Conservation (phyloP, 768 basidiomycete species). For the Leucocoprinus birnbaumii region DNA sequence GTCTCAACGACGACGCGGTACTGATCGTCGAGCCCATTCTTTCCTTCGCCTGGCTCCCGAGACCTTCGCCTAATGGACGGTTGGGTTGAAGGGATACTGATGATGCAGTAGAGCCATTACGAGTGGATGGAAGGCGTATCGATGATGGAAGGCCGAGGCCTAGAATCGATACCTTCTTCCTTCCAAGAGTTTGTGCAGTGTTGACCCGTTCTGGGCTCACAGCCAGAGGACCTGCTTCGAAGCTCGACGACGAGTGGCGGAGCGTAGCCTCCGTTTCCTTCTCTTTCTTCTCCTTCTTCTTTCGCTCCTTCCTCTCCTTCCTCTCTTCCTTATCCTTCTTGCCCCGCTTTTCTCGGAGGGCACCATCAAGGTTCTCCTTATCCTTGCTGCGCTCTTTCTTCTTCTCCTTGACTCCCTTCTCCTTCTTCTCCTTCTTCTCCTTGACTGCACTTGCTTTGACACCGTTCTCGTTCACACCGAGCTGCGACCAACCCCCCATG, state of each 20-base stretch:
- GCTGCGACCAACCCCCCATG: constrained; percentile 70
- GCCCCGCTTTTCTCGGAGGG: constrained; percentile 6
- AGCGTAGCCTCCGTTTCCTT: constrained; percentile 30
- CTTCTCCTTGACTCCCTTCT: constrained; percentile 23
- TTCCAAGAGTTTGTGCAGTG: constrained; percentile 35
- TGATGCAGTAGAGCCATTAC: constrained; percentile 36
- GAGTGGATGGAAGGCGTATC: constrained; percentile 38
- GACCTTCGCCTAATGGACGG: constrained; percentile 34
- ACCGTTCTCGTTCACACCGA: constrained; percentile 23
- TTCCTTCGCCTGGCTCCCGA: constrained; percentile 20
- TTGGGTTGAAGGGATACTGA: constrained; percentile 23
- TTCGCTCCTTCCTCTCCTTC: constrained; percentile 21
- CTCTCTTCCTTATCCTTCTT: constrained; percentile 22
- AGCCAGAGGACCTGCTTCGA: constrained; percentile 60
- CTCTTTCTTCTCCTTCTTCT: constrained; percentile 24
- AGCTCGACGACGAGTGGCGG: constrained; percentile 58
- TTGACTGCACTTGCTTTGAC: constrained; percentile 26
- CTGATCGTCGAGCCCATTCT: constrained; percentile 21
- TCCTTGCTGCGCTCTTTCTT: constrained; percentile 34
- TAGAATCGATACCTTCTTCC: constrained; percentile 62
- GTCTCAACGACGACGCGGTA: constrained; percentile 35
- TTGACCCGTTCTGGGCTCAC: constrained; percentile 9
- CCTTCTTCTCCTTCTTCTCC: constrained; percentile 29
- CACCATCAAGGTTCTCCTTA: constrained; percentile 31
- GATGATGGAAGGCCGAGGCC: constrained; percentile 56